Conservation (phyloP, 257 asterid genomes). For the Solanum pinnatisectum region DNA sequence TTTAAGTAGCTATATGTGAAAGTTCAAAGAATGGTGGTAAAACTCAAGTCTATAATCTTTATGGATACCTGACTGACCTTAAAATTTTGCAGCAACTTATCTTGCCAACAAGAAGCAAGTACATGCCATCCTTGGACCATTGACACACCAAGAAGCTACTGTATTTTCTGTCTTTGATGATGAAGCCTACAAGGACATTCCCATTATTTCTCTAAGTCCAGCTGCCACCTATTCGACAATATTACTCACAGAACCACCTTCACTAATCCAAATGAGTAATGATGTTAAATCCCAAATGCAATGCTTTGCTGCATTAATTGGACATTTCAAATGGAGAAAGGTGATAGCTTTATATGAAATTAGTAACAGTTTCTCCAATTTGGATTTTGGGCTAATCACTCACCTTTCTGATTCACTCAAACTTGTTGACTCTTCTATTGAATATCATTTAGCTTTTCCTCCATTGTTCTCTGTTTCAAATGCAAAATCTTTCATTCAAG, state of each 20-base stretch:
- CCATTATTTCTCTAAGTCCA: conserved; percentile 27
- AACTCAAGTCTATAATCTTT: neutral
- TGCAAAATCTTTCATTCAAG: conserved; percentile 1
- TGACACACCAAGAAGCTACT: conserved; percentile 40
- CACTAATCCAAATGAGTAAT: conserved; percentile 19
- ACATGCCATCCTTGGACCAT: conserved; percentile 31
- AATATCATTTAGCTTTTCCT: conserved; percentile 22
- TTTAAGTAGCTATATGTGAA: too few relatives aligned
- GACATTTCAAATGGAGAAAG: conserved; percentile 45
- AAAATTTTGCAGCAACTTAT: conserved; percentile 23
- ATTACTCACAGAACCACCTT: neutral
- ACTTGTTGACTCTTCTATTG: conserved; percentile 22
- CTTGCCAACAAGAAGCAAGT: conserved; percentile 22
- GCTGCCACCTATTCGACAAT: conserved; percentile 14
- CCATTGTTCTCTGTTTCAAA: conserved; percentile 9
- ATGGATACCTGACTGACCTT: too few relatives aligned
- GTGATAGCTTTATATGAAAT: conserved; percentile 31
- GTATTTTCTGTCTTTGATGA: conserved; percentile 19
- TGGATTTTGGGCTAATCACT: conserved; percentile 13
- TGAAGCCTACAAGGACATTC: conserved; percentile 3
- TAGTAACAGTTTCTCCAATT: conserved; percentile 13
- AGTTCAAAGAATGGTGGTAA: neutral
- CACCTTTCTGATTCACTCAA: conserved; percentile 32
- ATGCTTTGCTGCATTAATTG: conserved; percentile 37
- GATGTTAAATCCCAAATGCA: conserved; percentile 21